Conservation (phyloP, 345 rosid genomes). For the Camelina sativa region DNA sequence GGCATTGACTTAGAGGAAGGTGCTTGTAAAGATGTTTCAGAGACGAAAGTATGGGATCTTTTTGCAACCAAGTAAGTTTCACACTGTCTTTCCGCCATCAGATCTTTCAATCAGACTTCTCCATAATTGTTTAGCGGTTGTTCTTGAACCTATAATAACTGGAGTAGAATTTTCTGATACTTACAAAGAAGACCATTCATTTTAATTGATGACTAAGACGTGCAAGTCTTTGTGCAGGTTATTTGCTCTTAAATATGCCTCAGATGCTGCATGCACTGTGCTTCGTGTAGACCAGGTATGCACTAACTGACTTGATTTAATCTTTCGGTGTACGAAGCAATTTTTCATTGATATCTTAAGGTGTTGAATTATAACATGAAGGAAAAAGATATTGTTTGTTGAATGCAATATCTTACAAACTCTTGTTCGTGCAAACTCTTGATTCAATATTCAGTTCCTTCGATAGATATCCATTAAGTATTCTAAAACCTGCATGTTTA, state of each 20-base stretch:
- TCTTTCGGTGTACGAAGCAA: constrained; percentile 4
- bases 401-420: constrained; percentile 2
- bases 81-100: background rate
- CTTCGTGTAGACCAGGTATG: constrained; percentile 95
- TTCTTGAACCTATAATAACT: background rate
- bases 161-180: background rate
- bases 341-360: background rate
- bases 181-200: background rate
- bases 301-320: constrained; percentile 1
- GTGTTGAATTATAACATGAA: constrained; percentile 11
- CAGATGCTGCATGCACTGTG: constrained; percentile 98
- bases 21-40: constrained; percentile 72
- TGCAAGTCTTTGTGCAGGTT: constrained; percentile 50
- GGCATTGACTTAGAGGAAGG: constrained; percentile 92
- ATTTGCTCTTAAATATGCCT: constrained; percentile 92
- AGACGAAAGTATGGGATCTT: constrained; percentile 82
- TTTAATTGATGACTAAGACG: constrained; percentile 12
- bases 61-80: constrained; percentile 76
- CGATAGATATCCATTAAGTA: background rate
- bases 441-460: background rate
- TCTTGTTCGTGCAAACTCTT: background rate
- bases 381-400: background rate
- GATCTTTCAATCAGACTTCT: background rate
- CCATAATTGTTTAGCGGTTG: background rate
- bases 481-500: constrained; percentile 10